Evolutionary conservation across 2,329 filamentous ascomycete genomes (phyloP).

Genomic region (Davidsoniella australis): DNA sequence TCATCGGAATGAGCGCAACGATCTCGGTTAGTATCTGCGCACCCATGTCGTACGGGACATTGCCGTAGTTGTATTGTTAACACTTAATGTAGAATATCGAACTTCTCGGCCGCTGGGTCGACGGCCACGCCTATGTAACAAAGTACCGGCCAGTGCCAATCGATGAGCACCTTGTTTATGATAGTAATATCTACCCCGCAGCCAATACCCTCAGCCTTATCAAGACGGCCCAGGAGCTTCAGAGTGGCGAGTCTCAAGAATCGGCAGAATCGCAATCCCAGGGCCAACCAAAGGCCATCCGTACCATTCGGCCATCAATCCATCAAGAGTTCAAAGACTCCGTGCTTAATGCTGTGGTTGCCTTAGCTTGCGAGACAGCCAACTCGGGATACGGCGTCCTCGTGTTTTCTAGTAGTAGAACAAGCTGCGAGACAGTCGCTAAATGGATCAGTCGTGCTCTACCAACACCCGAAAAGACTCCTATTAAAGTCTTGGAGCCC

Average conservation of each 20-base stretch:
- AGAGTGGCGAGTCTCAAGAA: constrained; percentile 20
- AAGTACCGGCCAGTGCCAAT: constrained; percentile 60
- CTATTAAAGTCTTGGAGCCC: constrained; percentile 33
- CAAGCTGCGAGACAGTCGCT: constrained; percentile 51
- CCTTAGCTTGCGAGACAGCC: constrained; percentile 52
- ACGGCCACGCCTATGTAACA: constrained; percentile 55
- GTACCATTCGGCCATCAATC: constrained; percentile 35
- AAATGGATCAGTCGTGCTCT: constrained; percentile 49
- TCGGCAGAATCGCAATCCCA: background rate
- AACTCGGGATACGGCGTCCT: constrained; percentile 52
- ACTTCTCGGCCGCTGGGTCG: constrained; percentile 51
- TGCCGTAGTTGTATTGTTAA: background rate
- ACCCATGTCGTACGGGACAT: background rate
- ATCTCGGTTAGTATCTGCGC: constrained; percentile 36
- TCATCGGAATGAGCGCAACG: constrained; percentile 67
- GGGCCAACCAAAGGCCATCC: constrained; percentile 16
- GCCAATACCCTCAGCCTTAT: constrained; percentile 37
- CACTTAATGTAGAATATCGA: constrained; percentile 41
- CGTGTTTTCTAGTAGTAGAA: constrained; percentile 56
- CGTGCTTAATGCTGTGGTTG: constrained; percentile 52
- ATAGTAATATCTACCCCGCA: constrained; percentile 48
- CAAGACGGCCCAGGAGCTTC: constrained; percentile 37
- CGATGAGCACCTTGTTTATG: constrained; percentile 56
- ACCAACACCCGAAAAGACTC: constrained; percentile 31
- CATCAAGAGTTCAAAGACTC: constrained; percentile 47